phyloP scores from a whole-genome alignment of 495 filamentous ascomycete genomes.

The Alectoria sarmentosa region DNA sequence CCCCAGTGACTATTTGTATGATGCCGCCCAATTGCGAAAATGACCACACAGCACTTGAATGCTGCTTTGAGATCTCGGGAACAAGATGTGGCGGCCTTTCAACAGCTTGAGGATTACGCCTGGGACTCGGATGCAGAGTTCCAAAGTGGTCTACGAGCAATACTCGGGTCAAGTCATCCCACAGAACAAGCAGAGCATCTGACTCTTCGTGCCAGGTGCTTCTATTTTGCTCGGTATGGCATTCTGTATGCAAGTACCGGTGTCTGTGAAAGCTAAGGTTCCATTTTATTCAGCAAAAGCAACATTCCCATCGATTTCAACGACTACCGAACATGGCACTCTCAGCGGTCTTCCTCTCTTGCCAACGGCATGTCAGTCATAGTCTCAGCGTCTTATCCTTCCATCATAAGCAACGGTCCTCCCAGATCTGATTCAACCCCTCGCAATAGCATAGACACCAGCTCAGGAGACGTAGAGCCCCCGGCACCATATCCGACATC shows the following conservation, averaged over 20 bases:
- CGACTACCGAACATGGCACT: slow-evolving; percentile 38
- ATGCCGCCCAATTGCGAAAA: neutral
- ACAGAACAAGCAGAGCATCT: slow-evolving; percentile 41
- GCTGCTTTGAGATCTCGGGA: neutral
- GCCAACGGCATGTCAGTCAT: neutral
- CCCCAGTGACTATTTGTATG: no score
- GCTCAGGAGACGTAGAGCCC: slow-evolving; percentile 11
- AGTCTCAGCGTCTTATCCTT: neutral
- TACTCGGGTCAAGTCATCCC: slow-evolving; percentile 38
- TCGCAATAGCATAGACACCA: neutral
- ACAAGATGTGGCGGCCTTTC: slow-evolving; percentile 7
- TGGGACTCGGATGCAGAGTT: slow-evolving; percentile 42
- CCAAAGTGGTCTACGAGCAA: slow-evolving; percentile 41
- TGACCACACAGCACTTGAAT: neutral
- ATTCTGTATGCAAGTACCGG: neutral
- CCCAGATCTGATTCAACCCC: neutral
- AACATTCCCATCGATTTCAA: slow-evolving; percentile 38
- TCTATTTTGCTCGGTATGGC: slow-evolving; percentile 44
- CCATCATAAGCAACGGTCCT: neutral
- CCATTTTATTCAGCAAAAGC: slow-evolving; percentile 32
- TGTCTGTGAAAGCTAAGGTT: neutral
- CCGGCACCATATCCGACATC: slow-evolving; percentile 65
- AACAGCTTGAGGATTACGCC: slow-evolving; percentile 30
- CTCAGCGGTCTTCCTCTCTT: slow-evolving; percentile 10
- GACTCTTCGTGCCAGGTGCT: slow-evolving; percentile 46